Percentiles rank a stretch among this genome's conserved stretches.
phyloP scores from a whole-genome alignment of 176 grass and related monocot genomes.

The Oryza rufipogon region DNA sequence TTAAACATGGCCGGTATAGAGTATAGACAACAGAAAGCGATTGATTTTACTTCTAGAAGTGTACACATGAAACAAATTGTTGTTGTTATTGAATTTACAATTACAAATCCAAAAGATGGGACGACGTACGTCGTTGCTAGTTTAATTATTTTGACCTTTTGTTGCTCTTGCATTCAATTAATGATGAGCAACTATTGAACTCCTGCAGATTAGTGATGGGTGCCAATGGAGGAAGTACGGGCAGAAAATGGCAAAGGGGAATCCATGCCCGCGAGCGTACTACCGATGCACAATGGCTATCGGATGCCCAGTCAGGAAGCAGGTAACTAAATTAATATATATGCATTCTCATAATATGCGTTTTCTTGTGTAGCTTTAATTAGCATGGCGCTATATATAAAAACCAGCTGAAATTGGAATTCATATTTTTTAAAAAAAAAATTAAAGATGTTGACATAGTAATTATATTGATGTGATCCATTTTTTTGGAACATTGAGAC shows the following conservation, averaged over 20 bases:
- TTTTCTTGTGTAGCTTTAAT: neutral
- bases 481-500: too few species aligned
- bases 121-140: neutral
- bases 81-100: neutral
- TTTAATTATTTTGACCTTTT: neutral
- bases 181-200: neutral
- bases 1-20: neutral
- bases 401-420: too few species aligned
- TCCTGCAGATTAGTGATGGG: conserved; percentile 76
- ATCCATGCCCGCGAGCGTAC: conserved; percentile 86
- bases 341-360: neutral
- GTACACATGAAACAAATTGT: neutral
- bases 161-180: neutral
- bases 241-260: conserved; percentile 96
- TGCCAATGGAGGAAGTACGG: conserved; percentile 98
- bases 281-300: conserved; percentile 90
- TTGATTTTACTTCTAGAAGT: neutral
- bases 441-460: too few species aligned
- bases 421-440: too few species aligned
- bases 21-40: neutral
- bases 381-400: too few species aligned
- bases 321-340: conserved; percentile 49
- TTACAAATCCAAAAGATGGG: neutral
- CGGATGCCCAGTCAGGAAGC: conserved; percentile 85
- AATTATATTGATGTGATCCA: too few species aligned